phyloP scores from a whole-genome alignment of 805 yeast species.

The Lachancea lanzarotensis region DNA sequence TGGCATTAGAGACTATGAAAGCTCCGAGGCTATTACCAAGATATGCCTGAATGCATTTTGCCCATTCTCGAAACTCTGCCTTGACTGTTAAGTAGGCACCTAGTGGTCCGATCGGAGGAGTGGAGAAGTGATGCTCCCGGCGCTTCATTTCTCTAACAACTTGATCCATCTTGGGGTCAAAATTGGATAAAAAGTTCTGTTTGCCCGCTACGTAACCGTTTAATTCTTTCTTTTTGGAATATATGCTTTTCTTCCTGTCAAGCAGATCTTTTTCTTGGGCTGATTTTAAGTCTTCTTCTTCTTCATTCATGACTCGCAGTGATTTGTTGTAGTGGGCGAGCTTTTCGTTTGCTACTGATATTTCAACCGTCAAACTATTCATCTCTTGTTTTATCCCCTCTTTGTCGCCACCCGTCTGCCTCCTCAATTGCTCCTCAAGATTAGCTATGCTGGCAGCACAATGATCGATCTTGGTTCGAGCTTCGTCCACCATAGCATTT shows the following conservation, averaged over 20 bases:
- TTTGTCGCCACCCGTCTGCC: slow-evolving; percentile 30
- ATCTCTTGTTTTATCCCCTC: slow-evolving; percentile 23
- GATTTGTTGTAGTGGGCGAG: slow-evolving; percentile 7
- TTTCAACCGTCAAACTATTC: slow-evolving; percentile 10
- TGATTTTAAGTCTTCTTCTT: slow-evolving; percentile 11
- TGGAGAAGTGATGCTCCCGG: slow-evolving; percentile 36
- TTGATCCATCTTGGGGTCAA: slow-evolving; percentile 41
- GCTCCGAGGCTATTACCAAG: slow-evolving; percentile 47
- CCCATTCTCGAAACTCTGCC: slow-evolving; percentile 48
- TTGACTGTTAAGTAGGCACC: slow-evolving; percentile 58
- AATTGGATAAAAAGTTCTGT: slow-evolving; percentile 37
- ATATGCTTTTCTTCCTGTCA: slow-evolving; percentile 12
- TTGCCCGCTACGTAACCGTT: slow-evolving; percentile 18
- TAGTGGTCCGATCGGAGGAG: slow-evolving; percentile 72
- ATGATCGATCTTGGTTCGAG: slow-evolving; percentile 17
- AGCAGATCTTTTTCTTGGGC: slow-evolving; percentile 13
- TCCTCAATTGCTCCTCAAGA: slow-evolving; percentile 22
- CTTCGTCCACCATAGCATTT: slow-evolving; percentile 14
- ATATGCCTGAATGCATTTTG: slow-evolving; percentile 50
- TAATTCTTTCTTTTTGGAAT: slow-evolving; percentile 19
- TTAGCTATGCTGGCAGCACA: slow-evolving; percentile 20
- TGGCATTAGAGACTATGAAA: slow-evolving; percentile 59
- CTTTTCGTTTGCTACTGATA: slow-evolving; percentile 10
- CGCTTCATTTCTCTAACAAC: slow-evolving; percentile 39
- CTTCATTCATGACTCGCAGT: slow-evolving; percentile 16